Evolutionary conservation across 2,329 filamentous ascomycete species (phyloP), one percentile per base, ranked within the genome.

Genomic region (Colletotrichum sublineola): DNA sequence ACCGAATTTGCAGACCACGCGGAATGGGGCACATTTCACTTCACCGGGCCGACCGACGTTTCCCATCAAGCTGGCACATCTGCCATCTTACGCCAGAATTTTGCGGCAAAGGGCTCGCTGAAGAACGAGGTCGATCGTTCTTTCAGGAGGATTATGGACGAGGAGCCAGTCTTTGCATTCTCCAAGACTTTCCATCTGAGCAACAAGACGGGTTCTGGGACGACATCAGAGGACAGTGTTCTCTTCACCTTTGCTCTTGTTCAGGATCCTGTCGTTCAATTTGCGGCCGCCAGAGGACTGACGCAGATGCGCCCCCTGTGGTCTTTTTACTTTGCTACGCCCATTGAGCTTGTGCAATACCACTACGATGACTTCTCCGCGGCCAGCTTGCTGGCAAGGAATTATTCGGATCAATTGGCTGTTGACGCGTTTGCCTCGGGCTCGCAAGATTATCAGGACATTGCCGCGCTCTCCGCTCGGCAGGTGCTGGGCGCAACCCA

Each of bases 131-230:
- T 92, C 20, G 93, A 96, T 76, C 81, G 82, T n/a, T 81, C 83
- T 1, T 95, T 91, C 80, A 89, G 94, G 4, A 82, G 85, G 8
- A 92, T 95, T 74, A 92, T 92, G 85, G 91, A 95, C 63, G 87
- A 93, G 40, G 92, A 96, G 79, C 94, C 94, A 0, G 91, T 95
- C 4, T 96, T 96, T 82, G 93, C 94, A 0, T 96, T 95, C 79
- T 86, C 90, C 18, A 92, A 92, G 76, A 85, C 86, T 6, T 92
- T 93, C 80, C 83, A 84, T 20, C 81, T 91, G 20, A 70, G 77
- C 6, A 81, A 82, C 63, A 76, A 58, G 36, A 71, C 71, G 5
- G 50, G 62, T 31, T n/a, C 36, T 52, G 61, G 57, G 24, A 24
- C 40, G 12, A 77, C 71, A 8, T 77, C 79, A 8, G 80, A 79